These are phyloP conservation scores for Globisporangium irregulare DNA, from an alignment of 352 stramenopile genomes.

Conservation along the genomic window DNA sequence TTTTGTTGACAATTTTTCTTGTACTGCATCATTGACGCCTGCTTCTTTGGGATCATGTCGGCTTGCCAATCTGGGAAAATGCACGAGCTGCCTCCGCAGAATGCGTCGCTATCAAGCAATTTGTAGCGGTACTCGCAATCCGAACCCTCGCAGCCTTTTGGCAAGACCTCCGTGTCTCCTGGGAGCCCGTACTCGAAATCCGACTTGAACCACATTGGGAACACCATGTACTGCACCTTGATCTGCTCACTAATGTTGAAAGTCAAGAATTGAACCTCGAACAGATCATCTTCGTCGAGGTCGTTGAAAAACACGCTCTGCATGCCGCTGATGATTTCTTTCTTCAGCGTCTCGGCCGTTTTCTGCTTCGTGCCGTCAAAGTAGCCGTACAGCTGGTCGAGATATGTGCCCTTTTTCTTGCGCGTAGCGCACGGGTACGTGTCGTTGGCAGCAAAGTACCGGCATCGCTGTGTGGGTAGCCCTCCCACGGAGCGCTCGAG, in stretches of 20 bases:
- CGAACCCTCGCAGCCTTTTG: slow-evolving; percentile 7
- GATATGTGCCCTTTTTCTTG: background rate
- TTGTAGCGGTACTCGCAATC: slow-evolving; percentile 18
- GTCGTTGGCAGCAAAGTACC: slow-evolving; percentile 3
- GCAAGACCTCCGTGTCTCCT: slow-evolving; percentile 4
- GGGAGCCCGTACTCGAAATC: slow-evolving; percentile 16
- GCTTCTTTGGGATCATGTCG: slow-evolving; percentile 17
- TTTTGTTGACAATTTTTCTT: slow-evolving; percentile 15
- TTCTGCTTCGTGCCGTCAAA: slow-evolving; percentile 21
- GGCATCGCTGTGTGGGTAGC: slow-evolving; percentile 13
- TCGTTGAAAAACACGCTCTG: slow-evolving; percentile 15
- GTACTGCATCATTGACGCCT: slow-evolving; percentile 22
- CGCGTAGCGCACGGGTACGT: background rate
- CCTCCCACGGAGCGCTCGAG: slow-evolving; percentile 19
- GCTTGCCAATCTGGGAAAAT: slow-evolving; percentile 21
- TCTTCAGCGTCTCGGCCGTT: slow-evolving; percentile 1
- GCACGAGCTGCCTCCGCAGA: slow-evolving; percentile 15
- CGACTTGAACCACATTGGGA: slow-evolving; percentile 11
- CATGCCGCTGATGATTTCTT: slow-evolving; percentile 11
- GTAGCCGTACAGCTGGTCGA: slow-evolving; percentile 20
- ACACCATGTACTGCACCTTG: slow-evolving; percentile 14
- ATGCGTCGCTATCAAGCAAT: slow-evolving; percentile 12
- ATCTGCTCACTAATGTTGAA: slow-evolving; percentile 20
- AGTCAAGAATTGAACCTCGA: background rate
- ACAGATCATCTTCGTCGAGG: slow-evolving; percentile 2